Evolutionary conservation across 768 basidiomycete species (phyloP), one percentile per base, ranked within the genome.

Genomic region (Pleurotus tuoliensis): DNA sequence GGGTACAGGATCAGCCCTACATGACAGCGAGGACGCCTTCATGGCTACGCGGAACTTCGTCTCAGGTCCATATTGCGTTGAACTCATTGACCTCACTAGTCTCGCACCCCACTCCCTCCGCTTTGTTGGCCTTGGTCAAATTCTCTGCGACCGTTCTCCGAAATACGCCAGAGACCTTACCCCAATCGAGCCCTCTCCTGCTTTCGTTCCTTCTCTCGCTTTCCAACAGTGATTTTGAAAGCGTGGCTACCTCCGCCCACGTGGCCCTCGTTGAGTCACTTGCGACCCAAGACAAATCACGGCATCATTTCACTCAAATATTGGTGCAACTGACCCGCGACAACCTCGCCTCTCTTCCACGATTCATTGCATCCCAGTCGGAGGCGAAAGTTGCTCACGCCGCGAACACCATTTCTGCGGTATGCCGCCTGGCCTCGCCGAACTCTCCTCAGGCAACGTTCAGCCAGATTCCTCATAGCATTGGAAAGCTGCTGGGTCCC

Each of bases 61-160:
- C 91, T 4, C 94, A 97, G 64, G 72, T 98, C 9, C 83, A 89
- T 46, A 87, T 92, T 20, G 92, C 94, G 6, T 67, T 98, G 51
- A 90, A 92, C 61, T 75, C 87, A 0, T 73, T 98, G 16, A 81
- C 87, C 1, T 79, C 87, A 0, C 76, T 93, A 11, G 70, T 88
- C 11, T 78, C 81, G 2, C 93, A 96, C 64, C 84, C 87, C 11
- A 90, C 82, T 0, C 77, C 88, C 2, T 68, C 74, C 3, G 92
- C 89, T 5, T 80, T 89, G 12, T 60, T 70, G 18, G 83, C 83
- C 0, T 72, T 96, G 7, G 71, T 74, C 24, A 64, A 70, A 0
- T 80, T 92, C 63, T 84, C 89, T 2, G 68, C 73, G 3, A 60
- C 69, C 13, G 67, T 92, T 37, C 72, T 92, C n/a, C 65, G 64